A percentile compares a stretch with the other conserved stretches of the same genome.
Conservation (phyloP, 257 asterid species). For the Craterostigma plantagineum region DNA sequence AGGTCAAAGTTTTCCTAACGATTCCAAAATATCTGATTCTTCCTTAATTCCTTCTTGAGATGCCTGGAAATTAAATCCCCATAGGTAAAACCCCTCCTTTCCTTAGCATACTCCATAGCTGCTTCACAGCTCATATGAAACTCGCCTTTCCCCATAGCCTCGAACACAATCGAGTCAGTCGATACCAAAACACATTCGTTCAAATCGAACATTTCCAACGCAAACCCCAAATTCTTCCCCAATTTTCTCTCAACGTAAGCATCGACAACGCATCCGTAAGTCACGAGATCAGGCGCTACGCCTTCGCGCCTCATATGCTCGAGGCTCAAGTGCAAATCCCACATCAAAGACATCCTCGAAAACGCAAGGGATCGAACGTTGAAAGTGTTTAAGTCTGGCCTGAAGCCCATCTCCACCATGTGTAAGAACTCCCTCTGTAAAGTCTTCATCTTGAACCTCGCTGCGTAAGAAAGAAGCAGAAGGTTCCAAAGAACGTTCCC, state of each 20-base stretch:
- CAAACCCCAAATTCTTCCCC: conserved; percentile 61
- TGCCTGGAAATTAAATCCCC: conserved; percentile 26
- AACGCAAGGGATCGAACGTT: conserved; percentile 69
- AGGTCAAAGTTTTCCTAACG: conserved; percentile 22
- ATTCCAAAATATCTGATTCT: conserved; percentile 81
- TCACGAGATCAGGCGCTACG: conserved; percentile 76
- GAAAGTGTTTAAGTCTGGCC: conserved; percentile 63
- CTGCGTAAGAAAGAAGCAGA: conserved; percentile 64
- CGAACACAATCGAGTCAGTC: conserved; percentile 60
- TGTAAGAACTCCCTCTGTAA: conserved; percentile 74
- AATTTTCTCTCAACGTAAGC: conserved; percentile 59
- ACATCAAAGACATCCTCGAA: conserved; percentile 71
- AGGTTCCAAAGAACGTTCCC: conserved; percentile 93
- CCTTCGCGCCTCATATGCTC: conserved; percentile 72
- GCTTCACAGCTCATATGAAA: conserved; percentile 61
- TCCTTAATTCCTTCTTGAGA: conserved; percentile 46
- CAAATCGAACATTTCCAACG: conserved; percentile 25
- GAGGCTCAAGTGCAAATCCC: conserved; percentile 84
- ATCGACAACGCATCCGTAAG: conserved; percentile 72
- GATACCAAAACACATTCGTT: conserved; percentile 19
- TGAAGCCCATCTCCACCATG: conserved; percentile 76
- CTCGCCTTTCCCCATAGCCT: conserved; percentile 85
- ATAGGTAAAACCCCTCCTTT: background rate
- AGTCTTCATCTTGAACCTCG: conserved; percentile 85
- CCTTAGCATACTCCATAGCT: conserved; percentile 27